A percentile compares a stretch with the other conserved stretches of the same genome.
phyloP scores from a whole-genome alignment of 495 filamentous ascomycete species.

The Polyplosphaeria fusca region DNA sequence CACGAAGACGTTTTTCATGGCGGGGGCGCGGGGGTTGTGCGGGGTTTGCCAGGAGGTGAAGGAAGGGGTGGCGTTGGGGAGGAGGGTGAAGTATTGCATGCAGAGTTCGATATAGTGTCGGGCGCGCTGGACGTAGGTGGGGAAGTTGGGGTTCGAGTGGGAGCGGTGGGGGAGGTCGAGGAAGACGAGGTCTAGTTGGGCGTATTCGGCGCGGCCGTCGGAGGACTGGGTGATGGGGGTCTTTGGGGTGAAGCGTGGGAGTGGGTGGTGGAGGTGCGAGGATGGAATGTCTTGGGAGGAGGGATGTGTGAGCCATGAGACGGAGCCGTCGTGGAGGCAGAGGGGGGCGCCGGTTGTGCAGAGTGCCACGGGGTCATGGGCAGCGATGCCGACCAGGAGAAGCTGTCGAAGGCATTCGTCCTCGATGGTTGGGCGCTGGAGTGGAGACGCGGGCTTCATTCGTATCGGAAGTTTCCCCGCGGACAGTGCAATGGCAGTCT shows the following conservation, averaged over 20 bases:
- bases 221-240: conserved; percentile 20
- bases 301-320: conserved; percentile 35
- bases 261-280: not conserved
- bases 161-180: conserved; percentile 21
- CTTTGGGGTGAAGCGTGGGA: conserved; percentile 6
- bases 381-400: conserved; percentile 34
- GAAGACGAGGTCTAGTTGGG: conserved; percentile 36
- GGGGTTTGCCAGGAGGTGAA: conserved; percentile 13
- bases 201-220: conserved; percentile 29
- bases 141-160: conserved; percentile 12
- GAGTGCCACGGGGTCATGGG: conserved; percentile 34
- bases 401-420: conserved; percentile 38
- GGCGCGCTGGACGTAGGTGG: conserved; percentile 24
- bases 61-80: not conserved
- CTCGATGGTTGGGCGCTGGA: conserved; percentile 23
- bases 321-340: conserved; percentile 22
- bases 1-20: conserved; percentile 34
- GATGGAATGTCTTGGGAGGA: conserved; percentile 32
- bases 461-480: conserved; percentile 35
- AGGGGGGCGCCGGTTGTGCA: conserved; percentile 36
- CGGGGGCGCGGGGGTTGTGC: conserved; percentile 24
- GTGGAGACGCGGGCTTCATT: conserved; percentile 11
- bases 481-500: conserved; percentile 36
- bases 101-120: conserved; percentile 27
- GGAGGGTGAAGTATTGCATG: conserved; percentile 13